Evolutionary conservation across 2,329 filamentous ascomycete species (phyloP), one percentile per base, ranked within the genome.

Genomic region (Talaromyces sp.): DNA sequence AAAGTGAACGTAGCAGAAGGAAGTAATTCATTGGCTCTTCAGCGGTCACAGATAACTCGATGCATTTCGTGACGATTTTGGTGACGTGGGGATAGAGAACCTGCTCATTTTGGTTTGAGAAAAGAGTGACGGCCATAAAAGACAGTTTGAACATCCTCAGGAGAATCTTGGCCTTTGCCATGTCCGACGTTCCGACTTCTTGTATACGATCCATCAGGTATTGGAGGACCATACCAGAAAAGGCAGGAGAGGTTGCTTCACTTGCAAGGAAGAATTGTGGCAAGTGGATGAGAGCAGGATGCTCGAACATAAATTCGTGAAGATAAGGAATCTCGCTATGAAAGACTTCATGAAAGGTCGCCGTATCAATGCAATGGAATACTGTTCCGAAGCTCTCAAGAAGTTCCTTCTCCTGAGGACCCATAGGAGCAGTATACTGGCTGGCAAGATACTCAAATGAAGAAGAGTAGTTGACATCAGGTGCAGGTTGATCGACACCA

Each of bases 11-110:
- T 45, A 99, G 83, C 1, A 99, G 85, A 11, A 97, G 84, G 78
- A 99, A 99, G 79, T 99, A 99, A 77, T 99, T 99, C 86, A 97
- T 97, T 0, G 96, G 96, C 74, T 98, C 94, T 72, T 97, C 93
- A 0, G 95, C 96, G 65, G 90, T 96, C 7, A 95, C 96, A 1
- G 94, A 97, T 43, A 98, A 83, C 78, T 98, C 92, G 68, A 99
- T 97, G 9, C 94, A 98, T 78, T 96, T 93, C 13, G 94, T 97
- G 67, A 99, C 92, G 69, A 99, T 96, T 75, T 96, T 96, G 63
- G 96, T 93, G 60, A 99, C 94, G 76, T 99, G 95, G 0, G 96
- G 96, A 62, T 98, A 83, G 14, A 99, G 83, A 2, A 99, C 93
- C 74, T 95, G 91, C 78, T 99, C 95, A 72, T 99, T 99, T 74